Evolutionary conservation across 306 rosid species (phyloP).

Genomic region (Sicyos baderoa): DNA sequence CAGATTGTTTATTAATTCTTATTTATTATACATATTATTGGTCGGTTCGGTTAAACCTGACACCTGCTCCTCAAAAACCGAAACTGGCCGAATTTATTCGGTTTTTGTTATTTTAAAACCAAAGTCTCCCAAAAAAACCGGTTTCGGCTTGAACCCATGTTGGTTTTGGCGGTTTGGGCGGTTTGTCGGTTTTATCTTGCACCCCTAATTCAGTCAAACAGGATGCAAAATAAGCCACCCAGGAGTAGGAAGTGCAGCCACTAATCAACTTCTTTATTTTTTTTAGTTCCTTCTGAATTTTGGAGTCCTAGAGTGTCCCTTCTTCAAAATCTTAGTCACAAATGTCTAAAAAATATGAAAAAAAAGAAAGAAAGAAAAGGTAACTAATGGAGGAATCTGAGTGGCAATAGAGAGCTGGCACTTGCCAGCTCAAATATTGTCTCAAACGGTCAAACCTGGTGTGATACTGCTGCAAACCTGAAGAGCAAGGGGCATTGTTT

Average conservation of each 20-base stretch:
- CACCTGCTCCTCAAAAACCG: too few species aligned
- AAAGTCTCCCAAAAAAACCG: too few species aligned
- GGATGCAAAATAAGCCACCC: neutral
- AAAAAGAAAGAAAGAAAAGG: neutral
- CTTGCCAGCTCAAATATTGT: neutral
- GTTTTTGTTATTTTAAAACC: too few species aligned
- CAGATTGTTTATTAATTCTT: too few species aligned
- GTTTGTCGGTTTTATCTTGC: too few species aligned
- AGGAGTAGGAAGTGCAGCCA: neutral
- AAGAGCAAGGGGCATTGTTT: neutral
- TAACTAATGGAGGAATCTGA: neutral
- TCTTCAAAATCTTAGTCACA: neutral
- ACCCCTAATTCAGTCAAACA: neutral
- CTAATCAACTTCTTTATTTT: neutral
- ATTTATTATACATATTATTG: too few species aligned
- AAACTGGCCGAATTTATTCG: too few species aligned
- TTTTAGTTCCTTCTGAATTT: neutral
- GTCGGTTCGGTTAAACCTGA: too few species aligned
- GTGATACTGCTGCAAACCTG: neutral
- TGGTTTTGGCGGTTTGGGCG: too few species aligned
- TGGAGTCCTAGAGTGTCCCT: neutral
- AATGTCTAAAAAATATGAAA: neutral
- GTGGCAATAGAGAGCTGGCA: neutral
- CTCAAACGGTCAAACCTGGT: neutral
- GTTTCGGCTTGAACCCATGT: too few species aligned